Conservation (phyloP, 1,139 yeast species). For the Yamadazyma pseudoaaseri region DNA sequence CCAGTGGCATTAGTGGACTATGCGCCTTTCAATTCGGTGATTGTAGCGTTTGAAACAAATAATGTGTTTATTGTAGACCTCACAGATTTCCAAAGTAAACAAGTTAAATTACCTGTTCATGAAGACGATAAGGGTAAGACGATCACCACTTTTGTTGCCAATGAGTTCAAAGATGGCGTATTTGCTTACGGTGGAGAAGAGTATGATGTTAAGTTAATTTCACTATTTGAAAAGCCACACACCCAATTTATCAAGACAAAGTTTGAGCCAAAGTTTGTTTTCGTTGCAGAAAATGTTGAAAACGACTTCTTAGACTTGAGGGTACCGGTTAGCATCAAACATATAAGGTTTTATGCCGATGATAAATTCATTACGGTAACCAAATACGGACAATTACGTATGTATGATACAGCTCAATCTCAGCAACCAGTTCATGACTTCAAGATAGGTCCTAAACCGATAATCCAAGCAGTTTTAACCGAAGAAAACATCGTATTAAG, state of each 20-base stretch:
- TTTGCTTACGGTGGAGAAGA: conserved; percentile 79
- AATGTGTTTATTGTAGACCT: conserved; percentile 42
- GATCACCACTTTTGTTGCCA: conserved; percentile 46
- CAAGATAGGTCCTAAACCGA: conserved; percentile 49
- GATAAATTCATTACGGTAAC: conserved; percentile 60
- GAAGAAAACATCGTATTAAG: conserved; percentile 47
- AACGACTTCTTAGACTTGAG: conserved; percentile 65
- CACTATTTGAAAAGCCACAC: conserved; percentile 28
- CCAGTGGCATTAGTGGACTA: conserved; percentile 34
- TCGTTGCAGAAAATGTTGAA: conserved; percentile 65
- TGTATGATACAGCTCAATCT: conserved; percentile 59
- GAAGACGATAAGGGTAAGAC: conserved; percentile 33
- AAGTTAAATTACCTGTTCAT: conserved; percentile 24
- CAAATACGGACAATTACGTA: conserved; percentile 64
- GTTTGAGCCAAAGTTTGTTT: conserved; percentile 29
- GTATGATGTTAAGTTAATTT: conserved; percentile 55
- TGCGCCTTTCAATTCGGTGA: conserved; percentile 28
- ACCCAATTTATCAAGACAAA: conserved; percentile 16
- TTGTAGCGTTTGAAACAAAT: conserved; percentile 51
- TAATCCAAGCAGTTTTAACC: conserved; percentile 37
- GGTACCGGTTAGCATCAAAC: conserved; percentile 66
- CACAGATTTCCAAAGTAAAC: conserved; percentile 20
- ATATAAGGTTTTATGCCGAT: conserved; percentile 44
- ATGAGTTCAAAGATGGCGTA: conserved; percentile 43
- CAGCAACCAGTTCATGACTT: conserved; percentile 55